These are phyloP conservation scores for Nothopassalora personata DNA, from an alignment of 2,329 filamentous ascomycete genomes.

Conservation along the genomic window DNA sequence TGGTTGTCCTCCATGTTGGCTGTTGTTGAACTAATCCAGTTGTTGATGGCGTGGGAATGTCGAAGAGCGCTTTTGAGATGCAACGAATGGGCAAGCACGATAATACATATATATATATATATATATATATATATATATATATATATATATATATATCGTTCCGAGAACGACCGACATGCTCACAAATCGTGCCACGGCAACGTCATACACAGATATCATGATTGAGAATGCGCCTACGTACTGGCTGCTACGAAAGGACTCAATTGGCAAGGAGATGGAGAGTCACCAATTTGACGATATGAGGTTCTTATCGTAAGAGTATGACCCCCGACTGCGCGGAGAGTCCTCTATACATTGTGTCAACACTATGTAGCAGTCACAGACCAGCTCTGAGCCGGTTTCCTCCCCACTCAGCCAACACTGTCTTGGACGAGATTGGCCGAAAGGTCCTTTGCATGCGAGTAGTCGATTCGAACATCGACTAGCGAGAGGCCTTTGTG, in stretches of 20 bases:
- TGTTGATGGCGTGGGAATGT: background rate
- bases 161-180: background rate
- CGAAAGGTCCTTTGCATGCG: constrained; percentile 39
- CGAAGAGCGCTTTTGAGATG: background rate
- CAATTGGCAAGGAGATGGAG: background rate
- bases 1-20: constrained; percentile 34
- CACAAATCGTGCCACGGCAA: background rate
- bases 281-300: no score
- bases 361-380: background rate
- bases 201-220: background rate
- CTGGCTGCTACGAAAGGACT: no score
- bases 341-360: background rate
- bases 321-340: no score
- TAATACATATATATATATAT: background rate
- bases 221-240: no score
- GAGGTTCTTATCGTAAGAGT: no score
- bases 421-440: constrained; percentile 36
- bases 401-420: constrained; percentile 22
- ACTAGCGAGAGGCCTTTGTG: constrained; percentile 43
- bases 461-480: constrained; percentile 46
- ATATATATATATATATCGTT: background rate
- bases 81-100: background rate
- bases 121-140: no score
- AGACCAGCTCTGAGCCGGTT: background rate
- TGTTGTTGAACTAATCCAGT: background rate